A percentile compares a stretch with the other conserved stretches of the same genome.
phyloP scores from a whole-genome alignment of 352 stramenopile genomes.

The Blastocystis sp. region DNA sequence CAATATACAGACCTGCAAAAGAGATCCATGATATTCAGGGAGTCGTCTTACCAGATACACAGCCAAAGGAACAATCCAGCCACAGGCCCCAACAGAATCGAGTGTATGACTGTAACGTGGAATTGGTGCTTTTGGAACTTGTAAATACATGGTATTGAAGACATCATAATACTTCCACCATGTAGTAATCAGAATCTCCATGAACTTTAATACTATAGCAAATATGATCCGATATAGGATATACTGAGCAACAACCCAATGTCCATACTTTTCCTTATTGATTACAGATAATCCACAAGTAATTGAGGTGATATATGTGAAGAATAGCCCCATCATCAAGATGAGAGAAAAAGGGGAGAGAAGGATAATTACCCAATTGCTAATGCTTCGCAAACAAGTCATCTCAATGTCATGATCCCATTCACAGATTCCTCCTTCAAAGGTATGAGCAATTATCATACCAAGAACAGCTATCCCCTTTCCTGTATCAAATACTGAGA shows the following conservation, averaged over 20 bases:
- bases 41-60: conserved; percentile 8
- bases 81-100: conserved; percentile 25
- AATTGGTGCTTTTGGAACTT: neutral
- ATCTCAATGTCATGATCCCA: neutral
- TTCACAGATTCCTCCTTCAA: neutral
- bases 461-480: neutral
- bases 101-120: neutral
- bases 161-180: conserved; percentile 44
- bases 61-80: conserved; percentile 25
- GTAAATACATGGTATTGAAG: neutral
- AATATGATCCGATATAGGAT: neutral
- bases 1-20: conserved; percentile 13
- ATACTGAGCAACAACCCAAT: neutral
- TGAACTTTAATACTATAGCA: neutral
- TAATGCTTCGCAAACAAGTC: too few species aligned
- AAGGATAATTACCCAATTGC: neutral
- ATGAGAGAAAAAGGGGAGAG: neutral
- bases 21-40: neutral
- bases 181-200: neutral
- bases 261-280: neutral
- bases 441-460: neutral
- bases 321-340: conserved; percentile 37
- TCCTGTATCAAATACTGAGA: neutral
- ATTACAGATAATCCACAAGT: neutral
- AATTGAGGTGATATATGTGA: conserved; percentile 48